Percentiles rank a stretch among this genome's conserved stretches.
Conservation (phyloP, 495 filamentous ascomycete genomes). For the Astrothelium macrocarpum region DNA sequence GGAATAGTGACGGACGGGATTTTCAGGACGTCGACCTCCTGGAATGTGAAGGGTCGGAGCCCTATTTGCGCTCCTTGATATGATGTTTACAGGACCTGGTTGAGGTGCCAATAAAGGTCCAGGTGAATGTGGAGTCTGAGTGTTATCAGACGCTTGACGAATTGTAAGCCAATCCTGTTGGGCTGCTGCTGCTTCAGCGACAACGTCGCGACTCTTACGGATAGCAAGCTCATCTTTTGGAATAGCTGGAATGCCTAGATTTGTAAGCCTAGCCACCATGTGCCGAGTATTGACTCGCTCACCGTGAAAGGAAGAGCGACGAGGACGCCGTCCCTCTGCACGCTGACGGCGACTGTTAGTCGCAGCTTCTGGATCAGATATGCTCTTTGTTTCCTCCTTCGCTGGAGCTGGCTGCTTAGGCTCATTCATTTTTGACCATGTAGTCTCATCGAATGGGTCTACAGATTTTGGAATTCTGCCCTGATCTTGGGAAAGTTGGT, state of each 20-base stretch:
- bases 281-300: neutral
- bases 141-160: neutral
- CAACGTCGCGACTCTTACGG: neutral
- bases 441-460: neutral
- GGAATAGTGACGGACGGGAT: neutral
- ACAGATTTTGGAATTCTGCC: neutral
- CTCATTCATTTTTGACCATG: neutral
- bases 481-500: neutral
- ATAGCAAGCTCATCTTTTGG: neutral
- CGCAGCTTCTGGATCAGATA: neutral
- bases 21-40: neutral
- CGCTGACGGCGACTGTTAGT: neutral
- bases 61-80: neutral
- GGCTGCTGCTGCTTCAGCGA: neutral
- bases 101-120: neutral
- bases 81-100: neutral
- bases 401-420: neutral
- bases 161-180: neutral
- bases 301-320: constrained; percentile 2
- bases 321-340: neutral
- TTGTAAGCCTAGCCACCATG: neutral
- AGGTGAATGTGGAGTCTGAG: neutral
- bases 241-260: neutral
- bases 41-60: neutral
- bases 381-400: neutral